Base-by-base conservation (phyloP, 441 rosid species). In the Populus hybrid region DNA sequence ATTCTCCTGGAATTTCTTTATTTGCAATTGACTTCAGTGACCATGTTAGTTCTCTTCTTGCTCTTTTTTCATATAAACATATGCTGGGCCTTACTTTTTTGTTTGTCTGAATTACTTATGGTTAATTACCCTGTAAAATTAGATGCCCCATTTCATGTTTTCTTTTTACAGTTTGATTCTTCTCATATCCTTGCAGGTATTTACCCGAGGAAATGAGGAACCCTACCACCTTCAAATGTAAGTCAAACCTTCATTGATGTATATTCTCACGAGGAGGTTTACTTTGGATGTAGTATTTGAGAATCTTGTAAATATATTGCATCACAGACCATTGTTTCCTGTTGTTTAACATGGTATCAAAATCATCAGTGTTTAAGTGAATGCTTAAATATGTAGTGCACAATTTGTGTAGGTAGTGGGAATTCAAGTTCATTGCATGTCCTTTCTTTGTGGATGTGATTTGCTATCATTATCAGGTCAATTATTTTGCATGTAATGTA, bases 191-290 rank as follows among this genome's bases (percentile, higher is more conserved):
- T 75, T 87, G 83, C 92, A 96, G 99, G 73, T 81, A 91, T 82
- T 84, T 96, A 75, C 99, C 99, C 9, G 97, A 91, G 88, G 97
- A 96, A 88, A 91, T 94, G 97, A 94, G 99, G 85, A 90, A 92
- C 82, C 98, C 98, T 61, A 75, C 86, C 63, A 91, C 96, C 77
- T 91, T 96, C 80, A 94, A 92, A 88, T 92, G 99, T 94, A 84
- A 90, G 98, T 82, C 74, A 73, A 69, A 76, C 74, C 21, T 73
- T 73, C 70, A 69, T 35, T 67, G 19, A 50, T 67, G 7, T 42
- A 19, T 42, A 36, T 66, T 66, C 67, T 68, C 68, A 67, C 18
- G 32, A 30, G 32, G 57, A 59, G 67, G 30, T n/a, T 66, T 67
- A 36, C 70, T 67, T 70, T 50, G 23, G 21, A 61, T 79, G 69